Conservation (phyloP, 2,329 filamentous ascomycete species). For the Teratosphaeriaceae sp. region DNA sequence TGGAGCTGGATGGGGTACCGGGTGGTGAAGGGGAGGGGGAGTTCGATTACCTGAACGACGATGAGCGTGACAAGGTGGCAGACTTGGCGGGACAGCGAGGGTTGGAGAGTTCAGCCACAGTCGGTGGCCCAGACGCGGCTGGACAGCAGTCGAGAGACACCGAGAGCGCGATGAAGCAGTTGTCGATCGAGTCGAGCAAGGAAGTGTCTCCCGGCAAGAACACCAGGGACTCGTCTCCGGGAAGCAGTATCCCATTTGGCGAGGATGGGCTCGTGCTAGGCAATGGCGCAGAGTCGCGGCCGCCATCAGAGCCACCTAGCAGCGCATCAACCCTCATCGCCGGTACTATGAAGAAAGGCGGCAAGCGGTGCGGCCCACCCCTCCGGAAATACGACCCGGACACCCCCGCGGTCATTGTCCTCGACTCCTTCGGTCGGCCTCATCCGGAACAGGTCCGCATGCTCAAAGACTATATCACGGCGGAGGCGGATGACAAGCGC, state of each 20-base stretch:
- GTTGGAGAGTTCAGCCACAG: neutral
- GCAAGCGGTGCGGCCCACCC: constrained; percentile 14
- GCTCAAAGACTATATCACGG: constrained; percentile 69
- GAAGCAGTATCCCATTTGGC: too few relatives aligned
- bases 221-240: too few relatives aligned
- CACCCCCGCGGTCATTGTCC: constrained; percentile 66
- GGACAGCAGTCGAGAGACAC: neutral
- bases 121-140: neutral
- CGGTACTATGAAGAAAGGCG: constrained; percentile 10
- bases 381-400: constrained; percentile 27
- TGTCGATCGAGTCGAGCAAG: constrained; percentile 4
- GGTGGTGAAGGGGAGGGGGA: constrained; percentile 3
- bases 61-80: neutral
- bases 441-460: constrained; percentile 59
- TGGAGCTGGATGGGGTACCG: constrained; percentile 5
- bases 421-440: constrained; percentile 71
- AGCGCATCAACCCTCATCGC: constrained; percentile 5
- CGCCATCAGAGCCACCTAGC: neutral
- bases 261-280: too few relatives aligned
- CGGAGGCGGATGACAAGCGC: constrained; percentile 64
- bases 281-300: neutral
- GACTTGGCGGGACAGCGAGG: neutral
- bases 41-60: neutral
- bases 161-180: constrained; percentile 5
- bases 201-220: too few relatives aligned